These are phyloP conservation scores for Annulohypoxylon maeteangense DNA, from an alignment of 495 filamentous ascomycete genomes.

Conservation along the genomic window DNA sequence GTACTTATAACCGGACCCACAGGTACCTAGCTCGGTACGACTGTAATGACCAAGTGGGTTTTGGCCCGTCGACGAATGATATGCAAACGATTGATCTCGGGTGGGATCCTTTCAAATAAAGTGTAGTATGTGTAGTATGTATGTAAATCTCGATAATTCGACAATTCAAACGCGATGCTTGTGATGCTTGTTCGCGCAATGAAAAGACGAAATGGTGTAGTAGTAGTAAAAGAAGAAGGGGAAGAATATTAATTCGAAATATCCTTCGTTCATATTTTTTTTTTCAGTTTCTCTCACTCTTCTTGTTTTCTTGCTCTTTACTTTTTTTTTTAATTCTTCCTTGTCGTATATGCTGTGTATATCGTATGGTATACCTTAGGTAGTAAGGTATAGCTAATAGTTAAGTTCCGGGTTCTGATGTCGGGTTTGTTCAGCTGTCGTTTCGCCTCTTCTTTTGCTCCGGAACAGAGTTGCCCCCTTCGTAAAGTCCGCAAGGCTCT, in stretches of 20 bases:
- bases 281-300: background rate
- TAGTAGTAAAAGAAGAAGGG: background rate
- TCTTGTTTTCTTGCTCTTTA: background rate
- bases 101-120: constrained; percentile 1
- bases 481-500: constrained; percentile 38
- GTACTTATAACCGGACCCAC: constrained; percentile 37
- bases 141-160: background rate
- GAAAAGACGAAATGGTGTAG: constrained; percentile 5
- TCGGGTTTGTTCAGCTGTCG: constrained; percentile 35
- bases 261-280: constrained; percentile 14
- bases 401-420: constrained; percentile 29
- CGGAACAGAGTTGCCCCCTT: constrained; percentile 40
- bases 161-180: constrained; percentile 21
- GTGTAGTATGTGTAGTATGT: background rate
- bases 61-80: constrained; percentile 19
- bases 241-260: constrained; percentile 21
- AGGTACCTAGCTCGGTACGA: constrained; percentile 36
- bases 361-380: background rate
- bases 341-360: background rate
- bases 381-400: constrained; percentile 3
- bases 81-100: constrained; percentile 25
- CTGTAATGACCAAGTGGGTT: constrained; percentile 4
- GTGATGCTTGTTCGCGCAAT: constrained; percentile 10
- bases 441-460: constrained; percentile 37
- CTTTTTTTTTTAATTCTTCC: background rate